Percentiles rank a stretch among this genome's conserved stretches.
phyloP scores from a whole-genome alignment of 495 filamentous ascomycete genomes.

The Terfezia boudieri region DNA sequence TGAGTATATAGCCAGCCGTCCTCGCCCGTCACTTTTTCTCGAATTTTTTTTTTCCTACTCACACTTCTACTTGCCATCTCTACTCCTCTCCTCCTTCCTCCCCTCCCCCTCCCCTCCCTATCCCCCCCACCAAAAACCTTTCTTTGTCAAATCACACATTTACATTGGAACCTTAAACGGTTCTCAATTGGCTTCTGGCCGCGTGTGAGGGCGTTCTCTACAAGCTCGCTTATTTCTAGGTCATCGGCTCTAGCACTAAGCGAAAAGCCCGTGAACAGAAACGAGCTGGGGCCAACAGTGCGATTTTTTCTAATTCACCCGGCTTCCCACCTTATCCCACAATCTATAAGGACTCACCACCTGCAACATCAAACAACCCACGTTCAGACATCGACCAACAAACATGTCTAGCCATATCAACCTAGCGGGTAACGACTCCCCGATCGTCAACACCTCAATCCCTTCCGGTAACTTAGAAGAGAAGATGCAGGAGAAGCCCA shows the following conservation, averaged over 20 bases:
- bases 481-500: constrained; percentile 15
- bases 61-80: neutral
- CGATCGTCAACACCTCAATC: constrained; percentile 14
- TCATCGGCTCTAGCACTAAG: no score
- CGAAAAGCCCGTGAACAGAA: no score
- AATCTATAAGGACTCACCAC: neutral
- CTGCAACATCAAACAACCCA: neutral
- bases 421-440: constrained; percentile 1
- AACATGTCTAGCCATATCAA: neutral
- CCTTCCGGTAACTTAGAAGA: constrained; percentile 16
- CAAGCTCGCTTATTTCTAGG: no score
- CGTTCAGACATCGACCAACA: neutral
- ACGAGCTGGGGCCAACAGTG: no score
- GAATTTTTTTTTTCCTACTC: neutral
- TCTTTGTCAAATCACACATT: neutral
- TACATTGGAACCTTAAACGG: neutral
- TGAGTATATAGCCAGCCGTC: neutral
- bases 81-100: neutral
- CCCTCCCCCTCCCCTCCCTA: neutral
- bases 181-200: neutral
- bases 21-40: neutral
- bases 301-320: neutral
- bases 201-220: no score
- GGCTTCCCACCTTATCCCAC: neutral
- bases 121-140: neutral